Evolutionary conservation across 2,329 filamentous ascomycete species (phyloP), one percentile per base, ranked within the genome.

Genomic region (Cordyceps cateniannulata): DNA sequence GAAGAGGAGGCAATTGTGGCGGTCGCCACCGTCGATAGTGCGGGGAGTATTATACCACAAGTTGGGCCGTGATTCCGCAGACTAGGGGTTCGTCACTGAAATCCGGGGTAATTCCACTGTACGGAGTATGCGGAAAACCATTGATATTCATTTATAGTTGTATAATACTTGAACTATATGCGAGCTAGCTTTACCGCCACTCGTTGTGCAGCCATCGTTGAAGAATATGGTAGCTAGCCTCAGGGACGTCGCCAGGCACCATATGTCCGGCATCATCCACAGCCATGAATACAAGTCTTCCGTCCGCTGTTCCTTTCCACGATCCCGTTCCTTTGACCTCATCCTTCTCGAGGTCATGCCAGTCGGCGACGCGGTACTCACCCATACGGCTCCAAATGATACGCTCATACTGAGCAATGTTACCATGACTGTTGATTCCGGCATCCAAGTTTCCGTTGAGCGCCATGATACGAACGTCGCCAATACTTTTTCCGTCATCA

Each of bases 351-450:
- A 68, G 62, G 2, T 50, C 45, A 47, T 25, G 51, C 50, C 65
- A 65, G 20, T 55, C 67, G 65, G 74, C 69, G 7, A 72, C 67
- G 0, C 70, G 71, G 65, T 77, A 79, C 12, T 72, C 73, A 3
- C 75, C 69, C 65, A 78, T 76, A 1, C 76, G 76, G 56, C 74
- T 76, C 77, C 77, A 80, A 3, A 67, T 62, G 69, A 79, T 70
- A 10, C 68, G 70, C 20, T 71, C 72, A 20, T 75, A 74, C 72
- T 72, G 77, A 29, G 73, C 59, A 62, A 66, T 61, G 53, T 68
- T 70, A 1, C 68, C 69, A 6, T 65, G 66, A n/a, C 65, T 68
- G 48, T 65, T 69, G 54, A 62, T 51, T 3, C 60, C 29, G 12
- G 64, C 49, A 58, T 69, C 65, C 7, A 64, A n/a, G 49, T 69